phyloP scores from a whole-genome alignment of 1,284 basidiomycete species.

The Lignosus rhinocerotis region DNA sequence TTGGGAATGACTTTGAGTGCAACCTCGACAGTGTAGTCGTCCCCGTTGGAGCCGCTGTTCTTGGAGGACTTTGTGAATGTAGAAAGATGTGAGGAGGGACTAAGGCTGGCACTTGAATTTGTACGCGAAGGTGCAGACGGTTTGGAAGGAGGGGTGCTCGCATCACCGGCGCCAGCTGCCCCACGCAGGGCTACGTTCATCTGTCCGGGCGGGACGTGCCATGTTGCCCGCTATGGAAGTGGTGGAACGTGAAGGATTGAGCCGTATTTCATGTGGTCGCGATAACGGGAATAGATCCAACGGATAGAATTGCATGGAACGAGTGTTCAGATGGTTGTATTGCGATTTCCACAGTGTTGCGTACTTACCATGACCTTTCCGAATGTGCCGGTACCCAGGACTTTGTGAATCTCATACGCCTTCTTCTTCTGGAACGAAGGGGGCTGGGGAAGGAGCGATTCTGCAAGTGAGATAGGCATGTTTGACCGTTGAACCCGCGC shows the following conservation, averaged over 20 bases:
- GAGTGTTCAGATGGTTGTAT: too few relatives aligned
- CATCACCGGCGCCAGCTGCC: constrained; percentile 40
- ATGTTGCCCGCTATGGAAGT: constrained; percentile 56
- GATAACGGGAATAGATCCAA: background rate
- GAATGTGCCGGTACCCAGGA: constrained; percentile 81
- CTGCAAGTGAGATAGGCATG: constrained; percentile 39
- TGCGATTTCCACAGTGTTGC: background rate
- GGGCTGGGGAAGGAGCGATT: constrained; percentile 73
- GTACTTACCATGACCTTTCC: constrained; percentile 78
- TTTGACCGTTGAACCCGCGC: constrained; percentile 13
- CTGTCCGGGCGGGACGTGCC: constrained; percentile 68
- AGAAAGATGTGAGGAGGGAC: constrained; percentile 22
- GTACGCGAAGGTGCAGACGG: constrained; percentile 22
- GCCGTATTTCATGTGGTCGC: background rate
- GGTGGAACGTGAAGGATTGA: background rate
- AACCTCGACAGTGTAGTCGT: constrained; percentile 62
- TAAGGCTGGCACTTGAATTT: constrained; percentile 16
- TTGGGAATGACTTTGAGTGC: constrained; percentile 89
- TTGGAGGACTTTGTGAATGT: constrained; percentile 15
- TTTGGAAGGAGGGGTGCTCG: constrained; percentile 10
- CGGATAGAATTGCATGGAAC: too few relatives aligned
- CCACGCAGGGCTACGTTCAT: constrained; percentile 56
- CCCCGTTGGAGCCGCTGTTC: constrained; percentile 12
- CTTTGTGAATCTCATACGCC: constrained; percentile 69
- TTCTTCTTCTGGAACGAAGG: constrained; percentile 85